These are phyloP conservation scores for Suillus subalutaceus DNA, from an alignment of 768 basidiomycete genomes.

Conservation along the genomic window DNA sequence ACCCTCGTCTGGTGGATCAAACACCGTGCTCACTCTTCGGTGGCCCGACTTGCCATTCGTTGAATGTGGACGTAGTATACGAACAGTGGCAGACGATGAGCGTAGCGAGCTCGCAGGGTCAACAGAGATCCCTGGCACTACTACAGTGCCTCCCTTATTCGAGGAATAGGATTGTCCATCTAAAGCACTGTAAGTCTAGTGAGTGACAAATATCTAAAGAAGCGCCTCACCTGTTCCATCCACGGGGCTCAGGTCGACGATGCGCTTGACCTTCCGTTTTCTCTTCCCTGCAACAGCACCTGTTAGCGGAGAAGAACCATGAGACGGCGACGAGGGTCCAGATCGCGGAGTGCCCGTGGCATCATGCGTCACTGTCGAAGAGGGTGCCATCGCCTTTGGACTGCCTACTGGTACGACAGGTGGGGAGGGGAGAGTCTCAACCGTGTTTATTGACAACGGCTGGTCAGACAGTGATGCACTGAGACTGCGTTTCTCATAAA, in stretches of 20 bases:
- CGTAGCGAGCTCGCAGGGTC: slow-evolving; percentile 7
- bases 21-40: slow-evolving; percentile 42
- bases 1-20: slow-evolving; percentile 40
- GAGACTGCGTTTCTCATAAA: slow-evolving; percentile 70
- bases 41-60: slow-evolving; percentile 15
- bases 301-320: slow-evolving; percentile 49
- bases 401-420: slow-evolving; percentile 60
- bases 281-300: slow-evolving; percentile 44
- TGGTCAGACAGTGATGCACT: slow-evolving; percentile 52
- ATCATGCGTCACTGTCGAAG: slow-evolving; percentile 23
- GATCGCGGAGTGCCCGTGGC: slow-evolving; percentile 27
- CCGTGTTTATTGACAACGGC: slow-evolving; percentile 50
- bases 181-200: slow-evolving; percentile 39
- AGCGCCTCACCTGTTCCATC: slow-evolving; percentile 41
- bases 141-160: neutral
- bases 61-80: slow-evolving; percentile 19
- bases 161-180: slow-evolving; percentile 12
- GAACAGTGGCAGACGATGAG: slow-evolving; percentile 23
- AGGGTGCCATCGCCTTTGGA: slow-evolving; percentile 20
- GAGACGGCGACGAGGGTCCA: slow-evolving; percentile 37
- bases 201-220: slow-evolving; percentile 24
- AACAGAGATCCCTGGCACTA: neutral
- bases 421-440: slow-evolving; percentile 57
- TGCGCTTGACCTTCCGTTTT: slow-evolving; percentile 69
- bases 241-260: slow-evolving; percentile 72